Evolutionary conservation across 768 basidiomycete species (phyloP), one percentile per base, ranked within the genome.

Genomic region (Lactifluus pinguis): DNA sequence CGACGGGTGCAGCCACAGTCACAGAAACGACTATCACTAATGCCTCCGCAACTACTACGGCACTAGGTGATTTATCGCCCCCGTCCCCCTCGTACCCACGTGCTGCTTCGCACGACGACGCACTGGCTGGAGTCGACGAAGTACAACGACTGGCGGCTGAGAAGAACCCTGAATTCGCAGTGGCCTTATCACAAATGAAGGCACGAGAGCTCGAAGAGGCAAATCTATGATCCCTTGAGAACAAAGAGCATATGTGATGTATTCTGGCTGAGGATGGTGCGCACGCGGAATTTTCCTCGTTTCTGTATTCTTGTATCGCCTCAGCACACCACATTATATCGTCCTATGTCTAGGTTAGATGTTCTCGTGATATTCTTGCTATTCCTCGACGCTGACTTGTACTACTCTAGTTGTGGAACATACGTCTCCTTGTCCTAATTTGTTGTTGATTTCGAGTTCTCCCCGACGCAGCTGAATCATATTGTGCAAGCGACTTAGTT

Each of bases 211-310:
- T 83, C 4, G 94, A 89, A 72, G 86, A 89, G 61, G 94, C 85
- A 6, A 86, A 87, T 74, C 72, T 94, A 59, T 95, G 94, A 69
- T 91, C 89, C 64, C 67, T 95, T 52, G 92, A 95, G 72, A 95
- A 95, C 75, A 94, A 94, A 78, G 93, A 57, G 91, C 89, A 1
- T 95, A 92, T 70, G 68, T 93, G 71, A 94, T 94, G 91, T 93
- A 91, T 75, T 92, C 89, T 62, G 88, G 86, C 57, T 91, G 72
- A 82, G 53, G 19, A 15, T 45, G 6, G 19, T n/a, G 2, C 8
- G 19, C 6, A 19, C 17, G n/a, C 9, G 17, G n/a, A 4, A 19
- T 19, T 19, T 6, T 19, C 5, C 10, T 44, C 9, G 3, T n/a
- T 6, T 1, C 8, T 44, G n/a, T 44, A 44, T 44, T 44, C 44